phyloP scores from a whole-genome alignment of 1,284 basidiomycete genomes.

The Ustilago hordei region DNA sequence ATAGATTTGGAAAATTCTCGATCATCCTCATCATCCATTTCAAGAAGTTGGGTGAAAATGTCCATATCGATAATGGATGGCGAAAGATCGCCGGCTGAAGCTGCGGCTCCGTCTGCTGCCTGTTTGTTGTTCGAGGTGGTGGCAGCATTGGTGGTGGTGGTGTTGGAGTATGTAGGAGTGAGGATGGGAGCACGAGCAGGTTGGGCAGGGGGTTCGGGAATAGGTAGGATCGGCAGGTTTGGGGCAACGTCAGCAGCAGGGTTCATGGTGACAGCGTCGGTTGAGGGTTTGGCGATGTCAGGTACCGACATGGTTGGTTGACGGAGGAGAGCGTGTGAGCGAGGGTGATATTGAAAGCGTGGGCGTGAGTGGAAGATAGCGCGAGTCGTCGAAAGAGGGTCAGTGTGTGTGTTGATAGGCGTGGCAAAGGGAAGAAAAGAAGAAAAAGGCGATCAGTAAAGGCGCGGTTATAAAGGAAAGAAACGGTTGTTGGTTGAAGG shows the following conservation, averaged over 20 bases:
- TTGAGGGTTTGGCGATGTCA: background rate
- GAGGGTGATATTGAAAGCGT: background rate
- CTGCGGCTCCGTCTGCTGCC: conserved; percentile 36
- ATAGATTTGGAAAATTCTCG: conserved; percentile 82
- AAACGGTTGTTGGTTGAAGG: background rate
- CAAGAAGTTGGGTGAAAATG: conserved; percentile 85
- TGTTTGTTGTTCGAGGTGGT: background rate
- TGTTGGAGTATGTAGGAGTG: background rate
- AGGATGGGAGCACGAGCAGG: background rate
- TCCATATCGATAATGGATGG: conserved; percentile 78
- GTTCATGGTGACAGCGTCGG: background rate
- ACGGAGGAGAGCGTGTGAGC: background rate
- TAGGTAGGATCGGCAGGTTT: background rate
- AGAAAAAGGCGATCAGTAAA: background rate
- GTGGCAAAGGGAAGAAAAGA: background rate
- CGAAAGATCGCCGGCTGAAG: conserved; percentile 46
- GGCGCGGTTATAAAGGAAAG: background rate
- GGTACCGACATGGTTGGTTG: conserved; percentile 2
- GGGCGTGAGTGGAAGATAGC: background rate
- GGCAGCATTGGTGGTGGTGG: background rate
- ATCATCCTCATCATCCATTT: conserved; percentile 85
- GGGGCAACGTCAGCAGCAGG: background rate
- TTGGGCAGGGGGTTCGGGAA: background rate
- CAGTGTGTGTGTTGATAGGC: background rate
- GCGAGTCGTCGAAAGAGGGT: background rate